Evolutionary conservation across 495 filamentous ascomycete species (phyloP), one percentile per base, ranked within the genome.

Genomic region (Neurospora africana): DNA sequence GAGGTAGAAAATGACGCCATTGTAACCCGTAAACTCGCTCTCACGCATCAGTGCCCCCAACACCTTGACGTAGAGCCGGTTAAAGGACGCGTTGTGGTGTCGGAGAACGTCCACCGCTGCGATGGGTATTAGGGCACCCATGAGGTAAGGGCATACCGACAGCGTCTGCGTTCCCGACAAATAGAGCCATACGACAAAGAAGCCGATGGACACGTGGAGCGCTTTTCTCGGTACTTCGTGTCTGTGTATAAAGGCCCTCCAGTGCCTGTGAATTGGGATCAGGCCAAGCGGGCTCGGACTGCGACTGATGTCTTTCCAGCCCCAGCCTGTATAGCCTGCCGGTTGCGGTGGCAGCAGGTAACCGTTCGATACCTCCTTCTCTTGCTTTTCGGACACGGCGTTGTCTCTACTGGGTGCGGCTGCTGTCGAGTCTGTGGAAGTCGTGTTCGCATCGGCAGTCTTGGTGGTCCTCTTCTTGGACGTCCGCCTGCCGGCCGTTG

Each of bases 1-100:
- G 7, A 99, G 87, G 77, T 98, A 99, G 87, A 92, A 97, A 71
- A 99, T 94, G 70, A 98, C 95, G 47, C 95, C 95, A 78, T 99
- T 99, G 84, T 91, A 98, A 40, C 92, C 92, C 19, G 87, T 83
- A 70, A 94, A 97, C 82, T 99, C 95, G 70, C 90, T 92, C 84
- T 99, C 95, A 70, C 95, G 91, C 95, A 99, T 99, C 72, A 98
- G 84, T 17, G 93, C 92, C 40, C 95, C 95, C 23, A 97, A 77
- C 41, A 87, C 88, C 37, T 86, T 87, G 72, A 97, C 94, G 78
- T 99, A 99, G 37, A 98, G 74, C 30, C 89, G 87, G 79, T 99
- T 99, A 79, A 99, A 86, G 3, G 88, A 85, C 41, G 90, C 88
- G 71, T 87, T 93, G 73, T 88, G 90, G 81, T 96, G 93, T 35